Evolutionary conservation across 1,139 yeast species (phyloP), one percentile per base, ranked within the genome.

Genomic region (Suhomyces choctaworum): DNA sequence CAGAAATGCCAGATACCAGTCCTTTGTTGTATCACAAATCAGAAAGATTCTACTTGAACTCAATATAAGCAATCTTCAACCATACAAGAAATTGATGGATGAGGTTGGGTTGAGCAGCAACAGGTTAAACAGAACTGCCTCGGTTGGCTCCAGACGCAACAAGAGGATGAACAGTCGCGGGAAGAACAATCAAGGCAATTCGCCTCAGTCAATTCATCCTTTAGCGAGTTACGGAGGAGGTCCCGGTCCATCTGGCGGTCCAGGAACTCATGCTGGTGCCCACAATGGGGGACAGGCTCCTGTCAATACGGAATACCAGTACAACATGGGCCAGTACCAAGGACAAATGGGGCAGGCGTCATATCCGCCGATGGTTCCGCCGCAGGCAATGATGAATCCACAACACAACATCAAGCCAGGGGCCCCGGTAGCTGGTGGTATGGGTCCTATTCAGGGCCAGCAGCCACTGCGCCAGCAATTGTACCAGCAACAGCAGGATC

Each of bases 41-140:
- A 70, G 89, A 43, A 63, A 73, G 34, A 75, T 81, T 6, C 64
- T 87, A 37, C 59, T 80, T 37, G 81, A 80, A 29, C 62, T 78
- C 47, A 80, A 78, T 40, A 73, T 80, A 13, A 51, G 54, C 24
- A 70, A 73, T 36, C 73, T 74, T 22, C 95, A 87, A 54, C 87
- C 86, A 17, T 87, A 88, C 60, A 86, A 87, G 56, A 79, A 95
- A 47, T 68, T 92, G 40, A 78, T 90, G 78, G 97, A 92, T 48
- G 97, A 92, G 58, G 94, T 89, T 45, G 97, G 97, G 6, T 67
- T 90, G 33, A 58, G 73, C 6, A 62, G 60, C 41, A 59, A 59
- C 31, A 52, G 73, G 38, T 49, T 67, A 32, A 59, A 58, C 34
- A 51, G 71, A 36, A 48, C 62, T n/a, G 31, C 53, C 4, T 52